These are phyloP conservation scores for Oryza brachyantha DNA, from an alignment of 176 grass and related monocot species.

Conservation along the genomic window DNA sequence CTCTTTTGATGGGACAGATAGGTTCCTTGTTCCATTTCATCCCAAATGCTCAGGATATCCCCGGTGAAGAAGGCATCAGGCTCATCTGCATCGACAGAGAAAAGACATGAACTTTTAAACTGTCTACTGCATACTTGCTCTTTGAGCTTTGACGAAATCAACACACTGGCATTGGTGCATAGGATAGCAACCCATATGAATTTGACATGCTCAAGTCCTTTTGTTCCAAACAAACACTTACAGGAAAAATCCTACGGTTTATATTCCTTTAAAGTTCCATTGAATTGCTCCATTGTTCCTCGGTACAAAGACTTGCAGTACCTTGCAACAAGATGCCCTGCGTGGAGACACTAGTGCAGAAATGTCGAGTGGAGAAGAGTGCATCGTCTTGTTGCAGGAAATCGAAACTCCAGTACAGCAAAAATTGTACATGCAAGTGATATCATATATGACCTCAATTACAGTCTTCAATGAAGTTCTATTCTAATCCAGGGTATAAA, in stretches of 20 bases:
- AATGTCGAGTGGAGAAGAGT: neutral
- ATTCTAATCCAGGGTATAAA: neutral
- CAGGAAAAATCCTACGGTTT: too few species aligned
- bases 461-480: neutral
- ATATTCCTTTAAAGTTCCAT: too few species aligned
- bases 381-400: neutral
- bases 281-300: too few species aligned
- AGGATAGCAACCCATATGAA: too few species aligned
- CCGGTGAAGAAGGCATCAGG: neutral
- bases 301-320: neutral
- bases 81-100: conserved; percentile 22
- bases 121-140: too few species aligned
- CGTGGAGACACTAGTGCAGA: neutral
- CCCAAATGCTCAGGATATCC: conserved; percentile 10
- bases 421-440: conserved; percentile 9
- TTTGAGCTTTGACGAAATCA: too few species aligned
- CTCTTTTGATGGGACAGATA: neutral
- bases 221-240: too few species aligned
- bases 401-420: neutral
- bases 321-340: neutral
- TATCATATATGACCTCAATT: neutral
- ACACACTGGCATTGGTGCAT: too few species aligned
- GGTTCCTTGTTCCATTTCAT: neutral
- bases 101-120: too few species aligned
- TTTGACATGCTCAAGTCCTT: too few species aligned